Conservation (phyloP, 2,329 filamentous ascomycete species). For the Diaporthe citrichinensis region DNA sequence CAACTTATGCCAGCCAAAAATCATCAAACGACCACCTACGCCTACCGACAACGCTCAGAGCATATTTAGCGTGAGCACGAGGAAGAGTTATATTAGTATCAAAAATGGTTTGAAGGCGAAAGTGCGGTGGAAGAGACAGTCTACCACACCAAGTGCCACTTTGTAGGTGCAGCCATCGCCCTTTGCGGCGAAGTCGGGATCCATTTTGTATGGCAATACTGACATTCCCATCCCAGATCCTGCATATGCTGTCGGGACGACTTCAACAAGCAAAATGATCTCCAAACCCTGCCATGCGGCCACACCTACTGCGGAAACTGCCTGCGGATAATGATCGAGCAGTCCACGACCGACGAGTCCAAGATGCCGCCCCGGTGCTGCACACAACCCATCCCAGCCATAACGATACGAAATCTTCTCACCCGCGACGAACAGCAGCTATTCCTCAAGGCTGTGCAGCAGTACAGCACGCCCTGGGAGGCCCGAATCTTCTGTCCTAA, state of each 20-base stretch:
- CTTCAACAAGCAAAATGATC: constrained; percentile 57
- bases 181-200: not conserved
- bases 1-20: constrained; percentile 59
- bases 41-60: constrained; percentile 53
- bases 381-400: constrained; percentile 66
- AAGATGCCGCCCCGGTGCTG: constrained; percentile 76
- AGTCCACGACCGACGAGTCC: constrained; percentile 69
- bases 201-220: not conserved
- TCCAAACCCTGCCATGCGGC: constrained; percentile 68
- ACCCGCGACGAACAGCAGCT: constrained; percentile 64
- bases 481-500: constrained; percentile 72
- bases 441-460: constrained; percentile 70
- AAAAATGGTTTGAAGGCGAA: constrained; percentile 60
- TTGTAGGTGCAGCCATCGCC: constrained; percentile 31
- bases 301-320: constrained; percentile 72
- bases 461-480: constrained; percentile 72
- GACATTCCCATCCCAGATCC: constrained; percentile 55
- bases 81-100: constrained; percentile 61
- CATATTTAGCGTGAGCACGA: constrained; percentile 61
- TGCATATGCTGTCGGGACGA: constrained; percentile 72
- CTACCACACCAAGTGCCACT: constrained; percentile 48
- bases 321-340: constrained; percentile 66
- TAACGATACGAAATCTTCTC: constrained; percentile 64
- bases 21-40: constrained; percentile 50
- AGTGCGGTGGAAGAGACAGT: constrained; percentile 58